These are phyloP conservation scores for Diaporthe australafricana DNA, from an alignment of 2,329 filamentous ascomycete species.

Conservation along the genomic window DNA sequence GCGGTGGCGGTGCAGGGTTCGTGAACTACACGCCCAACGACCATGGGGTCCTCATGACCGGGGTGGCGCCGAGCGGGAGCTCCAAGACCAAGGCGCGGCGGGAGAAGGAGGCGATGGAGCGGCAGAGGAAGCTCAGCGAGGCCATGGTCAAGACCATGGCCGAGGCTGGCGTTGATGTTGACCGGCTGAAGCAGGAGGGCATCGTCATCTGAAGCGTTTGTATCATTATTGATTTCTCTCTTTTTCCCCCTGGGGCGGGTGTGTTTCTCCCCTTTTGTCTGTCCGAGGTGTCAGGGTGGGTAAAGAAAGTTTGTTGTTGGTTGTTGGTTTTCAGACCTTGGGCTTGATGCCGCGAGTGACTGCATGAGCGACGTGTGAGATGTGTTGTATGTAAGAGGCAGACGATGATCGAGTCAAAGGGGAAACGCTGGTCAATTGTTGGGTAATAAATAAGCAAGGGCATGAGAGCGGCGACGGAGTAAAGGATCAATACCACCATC, in stretches of 20 bases:
- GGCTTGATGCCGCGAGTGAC: background rate
- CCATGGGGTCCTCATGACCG: constrained; percentile 81
- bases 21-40: constrained; percentile 92
- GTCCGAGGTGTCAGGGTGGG: background rate
- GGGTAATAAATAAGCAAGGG: constrained; percentile 18
- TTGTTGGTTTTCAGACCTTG: background rate
- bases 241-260: background rate
- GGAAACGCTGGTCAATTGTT: background rate
- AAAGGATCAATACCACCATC: constrained; percentile 10
- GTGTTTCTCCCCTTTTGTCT: background rate
- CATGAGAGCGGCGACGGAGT: constrained; percentile 17
- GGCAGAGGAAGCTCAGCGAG: constrained; percentile 75
- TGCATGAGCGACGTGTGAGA: constrained; percentile 14
- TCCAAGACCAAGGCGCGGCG: constrained; percentile 94
- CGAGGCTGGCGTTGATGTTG: constrained; percentile 76
- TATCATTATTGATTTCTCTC: background rate
- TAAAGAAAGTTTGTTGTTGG: background rate
- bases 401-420: background rate
- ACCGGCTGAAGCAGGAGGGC: constrained; percentile 63
- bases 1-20: constrained; percentile 67
- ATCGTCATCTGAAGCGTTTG: constrained; percentile 53
- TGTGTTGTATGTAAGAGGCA: background rate
- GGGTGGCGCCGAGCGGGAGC: constrained; percentile 90
- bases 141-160: constrained; percentile 76
- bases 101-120: constrained; percentile 88